Evolutionary conservation across 1,284 basidiomycete genomes (phyloP), one percentile per base, ranked within the genome.

Genomic region (Apiotrichum gracile): DNA sequence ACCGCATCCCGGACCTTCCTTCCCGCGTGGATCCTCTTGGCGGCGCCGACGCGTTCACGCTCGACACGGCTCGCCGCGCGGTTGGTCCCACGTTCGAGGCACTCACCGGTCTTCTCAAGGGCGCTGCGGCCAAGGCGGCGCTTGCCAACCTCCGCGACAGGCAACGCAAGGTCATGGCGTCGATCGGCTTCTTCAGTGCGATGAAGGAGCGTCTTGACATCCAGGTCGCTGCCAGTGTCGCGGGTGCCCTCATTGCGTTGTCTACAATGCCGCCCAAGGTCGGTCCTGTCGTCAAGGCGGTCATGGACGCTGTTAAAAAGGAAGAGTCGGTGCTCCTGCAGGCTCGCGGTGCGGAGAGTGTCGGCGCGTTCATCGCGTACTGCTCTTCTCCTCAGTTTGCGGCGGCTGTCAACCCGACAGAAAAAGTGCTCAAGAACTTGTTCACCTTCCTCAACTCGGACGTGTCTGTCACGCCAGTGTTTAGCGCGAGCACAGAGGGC

Each of bases 261-360:
- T 81, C 82, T 65, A 83, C 83, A 34, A 85, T 89, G 34, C 92
- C 93, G 0, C 83, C 90, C 59, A 98, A 97, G 77, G 85, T 99
- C 58, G 97, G 91, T 61, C 94, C 88, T 0, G 85, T 99, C 42
- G 92, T 99, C 49, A 91, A 96, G 74, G 91, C 90, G 35, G 85
- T 98, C 61, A 98, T 97, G 88, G 96, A 94, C 61, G 91, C 91
- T 34, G 87, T 98, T 78, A 98, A 97, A 90, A 88, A 85, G 69
- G 91, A 97, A 69, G 88, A 91, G 63, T 97, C 94, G 60, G 56
- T 83, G 29, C 86, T 96, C 62, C 79, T 98, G 12, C 96, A 99
- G 73, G 82, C 78, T n/a, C 86, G 93, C 26, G 91, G 91, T 0
- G 93, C 96, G 0, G 79, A 80, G 0, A 85, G 91, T 0, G 86